Evolutionary conservation across 1,139 yeast species (phyloP).

Genomic region (Pichia sp.): DNA sequence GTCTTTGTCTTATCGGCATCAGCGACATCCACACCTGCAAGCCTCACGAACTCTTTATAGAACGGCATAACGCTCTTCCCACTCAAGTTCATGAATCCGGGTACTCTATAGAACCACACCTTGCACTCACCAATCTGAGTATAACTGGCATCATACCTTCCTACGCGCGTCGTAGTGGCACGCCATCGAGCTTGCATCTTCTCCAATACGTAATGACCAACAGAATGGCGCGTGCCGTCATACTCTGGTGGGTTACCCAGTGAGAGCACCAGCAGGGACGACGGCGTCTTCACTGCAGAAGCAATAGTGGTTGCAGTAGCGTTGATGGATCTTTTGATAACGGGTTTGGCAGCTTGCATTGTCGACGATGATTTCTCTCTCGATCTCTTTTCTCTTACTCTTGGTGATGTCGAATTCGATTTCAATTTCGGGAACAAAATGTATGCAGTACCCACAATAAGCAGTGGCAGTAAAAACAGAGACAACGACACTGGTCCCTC

Average conservation of each 20-base stretch:
- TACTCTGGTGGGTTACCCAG: slow-evolving; percentile 72
- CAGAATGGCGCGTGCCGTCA: slow-evolving; percentile 64
- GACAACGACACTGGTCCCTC: too few relatives aligned
- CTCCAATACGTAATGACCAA: slow-evolving; percentile 49
- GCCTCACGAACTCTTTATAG: slow-evolving; percentile 32
- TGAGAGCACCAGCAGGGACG: slow-evolving; percentile 29
- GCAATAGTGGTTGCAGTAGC: not conserved
- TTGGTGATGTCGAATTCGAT: too few relatives aligned
- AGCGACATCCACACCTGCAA: too few relatives aligned
- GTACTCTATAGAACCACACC: slow-evolving; percentile 41
- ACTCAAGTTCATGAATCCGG: slow-evolving; percentile 60
- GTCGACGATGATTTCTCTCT: too few relatives aligned
- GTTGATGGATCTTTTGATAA: not conserved
- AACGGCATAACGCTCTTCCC: slow-evolving; percentile 48
- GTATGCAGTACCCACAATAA: too few relatives aligned
- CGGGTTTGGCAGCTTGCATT: too few relatives aligned
- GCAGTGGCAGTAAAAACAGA: too few relatives aligned
- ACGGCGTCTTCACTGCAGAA: not conserved
- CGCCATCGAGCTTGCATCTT: slow-evolving; percentile 1
- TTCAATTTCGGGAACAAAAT: too few relatives aligned
- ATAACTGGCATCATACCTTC: slow-evolving; percentile 1
- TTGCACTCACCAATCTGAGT: not conserved
- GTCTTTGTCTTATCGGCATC: slow-evolving; percentile 13
- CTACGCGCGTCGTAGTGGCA: slow-evolving; percentile 3
- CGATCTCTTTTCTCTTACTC: too few relatives aligned